Evolutionary conservation across 2,329 filamentous ascomycete genomes (phyloP), one percentile per base, ranked within the genome.

Genomic region (Cladophialophora psammophila): DNA sequence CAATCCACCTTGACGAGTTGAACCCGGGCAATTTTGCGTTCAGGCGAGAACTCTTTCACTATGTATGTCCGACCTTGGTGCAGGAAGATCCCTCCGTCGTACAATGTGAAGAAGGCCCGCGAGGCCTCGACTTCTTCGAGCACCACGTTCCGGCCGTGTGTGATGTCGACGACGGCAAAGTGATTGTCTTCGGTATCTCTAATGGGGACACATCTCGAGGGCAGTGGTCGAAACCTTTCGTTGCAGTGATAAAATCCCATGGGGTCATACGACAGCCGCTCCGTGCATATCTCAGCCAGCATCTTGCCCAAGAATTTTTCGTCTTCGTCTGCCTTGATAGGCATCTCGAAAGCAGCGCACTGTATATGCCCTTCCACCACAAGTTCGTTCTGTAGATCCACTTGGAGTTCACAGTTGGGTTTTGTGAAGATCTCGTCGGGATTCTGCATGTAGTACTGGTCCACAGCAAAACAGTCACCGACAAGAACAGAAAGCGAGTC

Each of bases 361-460:
- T 99, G 95, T 6, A 99, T 84, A 75, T 99, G 95, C 0, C 94
- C 94, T 81, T 98, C 95, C 0, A 95, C 84, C 5, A 97, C 90
- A 3, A 98, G 87, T 82, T 97, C 88, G 72, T 97, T 98, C 54
- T 90, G 85, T n/a, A 99, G 82, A 76, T 99, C 95, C 4, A 98
- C 91, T 75, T 95, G 93, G 2, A 98, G 82, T 76, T 93, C 91
- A 71, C 90, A 91, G 71, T 97, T 97, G 0, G 94, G 93, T 74
- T 92, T 92, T 0, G 91, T 95, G 78, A 98, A 85, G 31, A 99
- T 90, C 77, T 97, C 93, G 69, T 95, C 90, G 0, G 95, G 95
- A 71, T 98, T 96, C 69, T 92, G 88, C 95, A 99, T 99, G 78
- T 96, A 99, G 76, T 96, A 89, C 76, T 99, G 95, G 76, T 99